Conservation (phyloP, 2,329 filamentous ascomycete species). For the Cordyceps javanica region DNA sequence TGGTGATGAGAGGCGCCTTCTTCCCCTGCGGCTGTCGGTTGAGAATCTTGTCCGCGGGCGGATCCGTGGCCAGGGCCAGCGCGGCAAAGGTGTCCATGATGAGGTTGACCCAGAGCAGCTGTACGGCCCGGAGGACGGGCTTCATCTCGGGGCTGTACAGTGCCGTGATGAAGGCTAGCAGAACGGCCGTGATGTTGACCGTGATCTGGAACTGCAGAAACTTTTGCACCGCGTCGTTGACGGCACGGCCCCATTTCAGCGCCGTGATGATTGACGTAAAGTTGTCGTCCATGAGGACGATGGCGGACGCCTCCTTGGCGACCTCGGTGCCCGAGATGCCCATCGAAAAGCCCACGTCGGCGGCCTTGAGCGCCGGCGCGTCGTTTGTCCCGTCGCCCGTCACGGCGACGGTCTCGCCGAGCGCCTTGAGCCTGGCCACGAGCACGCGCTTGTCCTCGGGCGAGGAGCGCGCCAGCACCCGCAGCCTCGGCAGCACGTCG, state of each 20-base stretch:
- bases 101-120: constrained; percentile 57
- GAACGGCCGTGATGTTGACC: constrained; percentile 56
- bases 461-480: constrained; percentile 59
- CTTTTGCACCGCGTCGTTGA: constrained; percentile 58
- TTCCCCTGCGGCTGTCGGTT: constrained; percentile 52
- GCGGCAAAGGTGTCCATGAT: constrained; percentile 65
- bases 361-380: constrained; percentile 52
- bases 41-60: constrained; percentile 51
- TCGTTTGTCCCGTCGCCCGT: constrained; percentile 61
- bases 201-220: constrained; percentile 61
- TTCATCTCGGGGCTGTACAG: constrained; percentile 43
- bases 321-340: constrained; percentile 56
- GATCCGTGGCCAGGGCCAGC: constrained; percentile 58
- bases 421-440: constrained; percentile 53
- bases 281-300: constrained; percentile 57
- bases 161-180: constrained; percentile 53
- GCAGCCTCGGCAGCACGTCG: constrained; percentile 49
- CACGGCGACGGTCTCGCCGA: constrained; percentile 52
- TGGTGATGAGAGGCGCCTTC: constrained; percentile 65
- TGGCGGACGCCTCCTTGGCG: constrained; percentile 56
- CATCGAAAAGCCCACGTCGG: constrained; percentile 59
- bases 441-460: constrained; percentile 62
- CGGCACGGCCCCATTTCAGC: constrained; percentile 55
- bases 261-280: constrained; percentile 55
- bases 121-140: constrained; percentile 53